phyloP scores from a whole-genome alignment of 257 asterid species.

The Scutellaria barbata region DNA sequence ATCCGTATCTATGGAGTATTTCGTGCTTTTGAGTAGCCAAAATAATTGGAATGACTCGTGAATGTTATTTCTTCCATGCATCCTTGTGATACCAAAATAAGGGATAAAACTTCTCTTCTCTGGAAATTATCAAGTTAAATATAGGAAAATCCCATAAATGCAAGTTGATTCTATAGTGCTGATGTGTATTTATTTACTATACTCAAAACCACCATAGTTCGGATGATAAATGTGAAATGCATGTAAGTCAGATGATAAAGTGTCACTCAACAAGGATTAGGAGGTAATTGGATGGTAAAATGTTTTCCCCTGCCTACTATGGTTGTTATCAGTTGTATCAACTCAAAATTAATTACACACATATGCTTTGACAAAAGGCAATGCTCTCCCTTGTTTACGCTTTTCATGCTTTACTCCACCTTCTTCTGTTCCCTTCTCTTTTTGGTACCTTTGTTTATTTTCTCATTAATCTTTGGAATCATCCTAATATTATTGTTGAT shows the following conservation, averaged over 20 bases:
- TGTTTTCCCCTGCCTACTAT: background rate
- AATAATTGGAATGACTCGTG: no score
- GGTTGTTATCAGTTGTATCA: background rate
- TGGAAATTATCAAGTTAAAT: slow-evolving; percentile 4
- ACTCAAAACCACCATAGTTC: background rate
- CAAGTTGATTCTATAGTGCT: background rate
- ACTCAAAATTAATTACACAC: no score
- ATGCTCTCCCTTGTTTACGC: no score
- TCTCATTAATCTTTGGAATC: slow-evolving; percentile 6
- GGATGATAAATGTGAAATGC: background rate
- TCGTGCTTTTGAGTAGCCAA: no score
- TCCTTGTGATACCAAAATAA: background rate
- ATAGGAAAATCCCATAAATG: background rate
- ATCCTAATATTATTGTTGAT: slow-evolving; percentile 17
- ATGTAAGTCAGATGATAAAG: background rate
- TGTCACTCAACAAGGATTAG: background rate
- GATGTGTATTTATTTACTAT: background rate
- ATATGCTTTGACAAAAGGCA: no score
- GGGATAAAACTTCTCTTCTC: background rate
- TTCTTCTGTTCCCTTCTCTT: no score
- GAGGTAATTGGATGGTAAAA: background rate
- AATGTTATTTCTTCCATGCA: no score
- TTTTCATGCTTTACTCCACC: no score
- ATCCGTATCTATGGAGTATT: no score
- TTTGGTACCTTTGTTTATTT: background rate